phyloP scores from a whole-genome alignment of 208 protist genomes.

The Trypanosoma boissoni region DNA sequence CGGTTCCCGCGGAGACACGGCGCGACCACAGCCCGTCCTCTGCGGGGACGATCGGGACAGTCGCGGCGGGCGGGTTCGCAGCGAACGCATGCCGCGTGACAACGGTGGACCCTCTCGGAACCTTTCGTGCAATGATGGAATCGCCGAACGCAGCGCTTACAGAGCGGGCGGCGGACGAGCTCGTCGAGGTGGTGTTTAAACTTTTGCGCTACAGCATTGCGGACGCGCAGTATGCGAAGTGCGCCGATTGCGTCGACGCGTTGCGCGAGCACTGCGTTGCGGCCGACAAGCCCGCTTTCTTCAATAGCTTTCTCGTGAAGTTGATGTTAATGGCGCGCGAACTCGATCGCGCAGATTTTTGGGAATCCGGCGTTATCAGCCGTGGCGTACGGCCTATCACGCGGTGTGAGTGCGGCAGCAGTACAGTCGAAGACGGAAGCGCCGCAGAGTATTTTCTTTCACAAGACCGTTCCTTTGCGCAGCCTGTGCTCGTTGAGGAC shows the following conservation, averaged over 20 bases:
- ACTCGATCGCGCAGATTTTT: slow-evolving; percentile 34
- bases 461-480: slow-evolving; percentile 20
- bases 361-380: slow-evolving; percentile 22
- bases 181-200: slow-evolving; percentile 50
- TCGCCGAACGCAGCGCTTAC: slow-evolving; percentile 46
- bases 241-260: slow-evolving; percentile 48
- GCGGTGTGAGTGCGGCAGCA: slow-evolving; percentile 31
- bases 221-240: slow-evolving; percentile 66
- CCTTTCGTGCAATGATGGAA: slow-evolving; percentile 35
- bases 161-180: slow-evolving; percentile 53
- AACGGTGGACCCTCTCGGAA: slow-evolving; percentile 42
- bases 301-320: slow-evolving; percentile 72
- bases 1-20: too few relatives aligned
- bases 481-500: slow-evolving; percentile 12
- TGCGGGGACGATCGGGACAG: too few relatives aligned
- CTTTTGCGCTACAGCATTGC: slow-evolving; percentile 63
- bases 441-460: slow-evolving; percentile 33
- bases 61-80: slow-evolving; percentile 7
- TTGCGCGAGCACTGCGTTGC: slow-evolving; percentile 70
- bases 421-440: slow-evolving; percentile 23
- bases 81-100: slow-evolving; percentile 22
- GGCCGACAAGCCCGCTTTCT: slow-evolving; percentile 55
- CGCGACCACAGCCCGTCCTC: too few relatives aligned
- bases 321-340: slow-evolving; percentile 42
- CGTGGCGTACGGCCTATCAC: slow-evolving; percentile 40